phyloP scores from a whole-genome alignment of 352 stramenopile species.

The Pythium rishiriense region DNA sequence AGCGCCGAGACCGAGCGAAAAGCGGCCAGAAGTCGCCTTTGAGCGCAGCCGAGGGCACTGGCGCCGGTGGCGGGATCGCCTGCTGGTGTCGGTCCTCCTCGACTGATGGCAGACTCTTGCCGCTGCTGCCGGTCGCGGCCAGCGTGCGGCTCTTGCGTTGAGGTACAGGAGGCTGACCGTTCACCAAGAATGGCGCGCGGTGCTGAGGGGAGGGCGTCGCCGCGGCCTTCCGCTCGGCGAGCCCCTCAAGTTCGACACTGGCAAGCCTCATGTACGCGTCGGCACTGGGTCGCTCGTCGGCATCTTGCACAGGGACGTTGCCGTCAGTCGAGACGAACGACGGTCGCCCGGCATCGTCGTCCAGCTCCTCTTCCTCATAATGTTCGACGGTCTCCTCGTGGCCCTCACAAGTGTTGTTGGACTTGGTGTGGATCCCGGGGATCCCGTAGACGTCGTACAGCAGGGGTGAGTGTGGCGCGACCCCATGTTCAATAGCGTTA shows the following conservation, averaged over 20 bases:
- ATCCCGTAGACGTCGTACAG: conserved; percentile 22
- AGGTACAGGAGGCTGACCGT: conserved; percentile 1
- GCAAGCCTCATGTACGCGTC: conserved; percentile 82
- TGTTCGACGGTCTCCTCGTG: not conserved
- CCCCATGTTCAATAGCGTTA: no score
- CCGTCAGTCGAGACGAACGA: conserved; percentile 80
- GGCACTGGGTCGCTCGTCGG: conserved; percentile 47
- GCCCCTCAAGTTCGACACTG: conserved; percentile 47
- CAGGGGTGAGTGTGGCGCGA: not conserved
- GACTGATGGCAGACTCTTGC: not conserved
- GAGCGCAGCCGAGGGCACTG: not conserved
- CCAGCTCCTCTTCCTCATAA: conserved; percentile 9
- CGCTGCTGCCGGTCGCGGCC: not conserved
- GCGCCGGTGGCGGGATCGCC: not conserved
- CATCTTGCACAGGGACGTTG: conserved; percentile 19
- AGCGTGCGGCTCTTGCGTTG: conserved; percentile 10
- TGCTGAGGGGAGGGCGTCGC: not conserved
- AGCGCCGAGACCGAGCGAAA: conserved; percentile 51
- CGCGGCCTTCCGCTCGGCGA: conserved; percentile 4
- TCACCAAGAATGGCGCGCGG: not conserved
- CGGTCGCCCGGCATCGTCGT: conserved; percentile 42
- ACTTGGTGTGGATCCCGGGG: not conserved
- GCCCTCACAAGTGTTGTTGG: not conserved
- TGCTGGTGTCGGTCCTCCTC: not conserved
- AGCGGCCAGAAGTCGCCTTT: conserved; percentile 48